phyloP scores from a whole-genome alignment of 2,329 filamentous ascomycete genomes.

The Ceratocystis alfenasii region DNA sequence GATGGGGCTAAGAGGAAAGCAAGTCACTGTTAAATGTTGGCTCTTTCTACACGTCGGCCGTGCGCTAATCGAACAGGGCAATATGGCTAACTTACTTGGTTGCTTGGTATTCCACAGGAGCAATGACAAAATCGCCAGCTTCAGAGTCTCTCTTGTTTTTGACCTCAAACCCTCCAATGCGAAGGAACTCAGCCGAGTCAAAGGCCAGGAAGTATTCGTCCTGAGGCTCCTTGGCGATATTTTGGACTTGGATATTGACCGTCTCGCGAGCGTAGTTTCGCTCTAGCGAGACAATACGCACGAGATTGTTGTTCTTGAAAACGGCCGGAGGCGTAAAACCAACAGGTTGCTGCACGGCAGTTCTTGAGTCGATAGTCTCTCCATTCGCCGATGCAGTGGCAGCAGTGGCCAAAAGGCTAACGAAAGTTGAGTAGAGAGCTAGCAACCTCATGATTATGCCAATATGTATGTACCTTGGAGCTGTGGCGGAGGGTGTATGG shows the following conservation, averaged over 20 bases:
- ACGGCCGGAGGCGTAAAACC: slow-evolving; percentile 67
- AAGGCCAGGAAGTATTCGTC: slow-evolving; percentile 88
- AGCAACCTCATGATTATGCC: slow-evolving; percentile 32
- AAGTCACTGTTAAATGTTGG: slow-evolving; percentile 22
- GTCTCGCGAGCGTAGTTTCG: slow-evolving; percentile 85
- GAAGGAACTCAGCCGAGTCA: slow-evolving; percentile 59
- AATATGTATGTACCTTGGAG: background rate
- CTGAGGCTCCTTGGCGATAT: slow-evolving; percentile 65
- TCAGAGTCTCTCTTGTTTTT: slow-evolving; percentile 76
- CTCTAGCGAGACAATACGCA: slow-evolving; percentile 81
- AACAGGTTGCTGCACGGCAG: slow-evolving; percentile 47
- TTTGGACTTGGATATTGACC: slow-evolving; percentile 90
- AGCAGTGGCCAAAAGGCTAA: slow-evolving; percentile 45
- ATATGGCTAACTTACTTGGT: slow-evolving; percentile 39
- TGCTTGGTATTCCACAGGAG: slow-evolving; percentile 52
- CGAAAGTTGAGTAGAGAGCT: slow-evolving; percentile 44
- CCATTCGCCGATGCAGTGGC: slow-evolving; percentile 32
- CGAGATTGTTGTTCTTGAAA: slow-evolving; percentile 87
- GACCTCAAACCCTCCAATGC: slow-evolving; percentile 76
- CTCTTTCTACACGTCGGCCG: background rate
- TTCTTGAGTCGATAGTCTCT: slow-evolving; percentile 36
- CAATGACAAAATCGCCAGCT: slow-evolving; percentile 49
- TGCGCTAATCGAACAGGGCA: background rate
- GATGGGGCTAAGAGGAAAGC: slow-evolving; percentile 39
- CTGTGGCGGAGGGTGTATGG: background rate